Evolutionary conservation across 2,329 filamentous ascomycete genomes (phyloP).

Genomic region (Penicillium sp.): DNA sequence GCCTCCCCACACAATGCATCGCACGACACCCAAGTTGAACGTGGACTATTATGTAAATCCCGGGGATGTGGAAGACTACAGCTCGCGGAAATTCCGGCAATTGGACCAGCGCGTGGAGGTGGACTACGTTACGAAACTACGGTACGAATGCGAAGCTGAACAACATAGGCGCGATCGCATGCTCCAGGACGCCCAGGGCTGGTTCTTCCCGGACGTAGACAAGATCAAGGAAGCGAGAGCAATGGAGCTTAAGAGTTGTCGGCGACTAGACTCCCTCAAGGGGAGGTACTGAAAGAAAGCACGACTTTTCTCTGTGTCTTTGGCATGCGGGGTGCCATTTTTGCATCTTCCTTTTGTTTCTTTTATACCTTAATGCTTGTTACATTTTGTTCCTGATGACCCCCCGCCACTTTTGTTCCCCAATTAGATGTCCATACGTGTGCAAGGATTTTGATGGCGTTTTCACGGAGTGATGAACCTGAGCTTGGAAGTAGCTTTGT

Average conservation of each 20-base stretch:
- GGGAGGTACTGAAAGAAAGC: slow-evolving; percentile 13
- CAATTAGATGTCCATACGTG: too few relatives aligned
- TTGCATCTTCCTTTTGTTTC: too few relatives aligned
- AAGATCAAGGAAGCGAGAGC: slow-evolving; percentile 64
- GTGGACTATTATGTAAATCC: slow-evolving; percentile 82
- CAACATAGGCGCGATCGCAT: slow-evolving; percentile 55
- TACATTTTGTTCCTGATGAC: too few relatives aligned
- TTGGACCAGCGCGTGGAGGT: slow-evolving; percentile 71
- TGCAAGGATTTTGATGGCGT: too few relatives aligned
- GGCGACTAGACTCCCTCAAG: slow-evolving; percentile 44
- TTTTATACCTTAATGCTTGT: too few relatives aligned
- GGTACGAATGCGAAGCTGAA: slow-evolving; percentile 67
- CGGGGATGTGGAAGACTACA: slow-evolving; percentile 62
- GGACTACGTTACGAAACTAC: slow-evolving; percentile 59
- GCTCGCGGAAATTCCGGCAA: slow-evolving; percentile 57
- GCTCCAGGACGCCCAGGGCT: slow-evolving; percentile 71
- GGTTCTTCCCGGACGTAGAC: slow-evolving; percentile 72
- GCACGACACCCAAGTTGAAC: slow-evolving; percentile 60
- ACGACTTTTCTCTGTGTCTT: too few relatives aligned
- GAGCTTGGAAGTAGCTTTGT: too few relatives aligned
- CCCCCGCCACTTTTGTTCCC: too few relatives aligned
- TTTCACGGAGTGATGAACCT: too few relatives aligned
- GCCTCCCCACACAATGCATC: slow-evolving; percentile 64
- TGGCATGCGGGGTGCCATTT: too few relatives aligned
- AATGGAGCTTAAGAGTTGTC: slow-evolving; percentile 54